Conservation (phyloP, 1,284 basidiomycete species). For the Austroboletus novae-zelandiae region DNA sequence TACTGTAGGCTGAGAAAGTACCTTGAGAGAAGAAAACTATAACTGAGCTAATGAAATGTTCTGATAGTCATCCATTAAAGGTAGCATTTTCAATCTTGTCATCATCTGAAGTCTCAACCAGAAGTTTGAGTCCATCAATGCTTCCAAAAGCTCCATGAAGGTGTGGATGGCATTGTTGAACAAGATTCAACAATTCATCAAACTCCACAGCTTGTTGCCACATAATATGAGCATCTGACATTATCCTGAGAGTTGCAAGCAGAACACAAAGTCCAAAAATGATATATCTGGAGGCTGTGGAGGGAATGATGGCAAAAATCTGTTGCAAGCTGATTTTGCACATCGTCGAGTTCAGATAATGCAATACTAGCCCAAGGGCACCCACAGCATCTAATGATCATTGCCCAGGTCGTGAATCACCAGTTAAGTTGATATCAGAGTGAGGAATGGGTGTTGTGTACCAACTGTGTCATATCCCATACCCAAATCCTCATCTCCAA, state of each 20-base stretch:
- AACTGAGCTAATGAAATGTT: conserved; percentile 34
- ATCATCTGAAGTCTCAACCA: conserved; percentile 21
- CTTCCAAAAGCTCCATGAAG: conserved; percentile 11
- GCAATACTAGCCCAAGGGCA: conserved; percentile 44
- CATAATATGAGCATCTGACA: conserved; percentile 35
- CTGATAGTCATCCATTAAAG: conserved; percentile 47
- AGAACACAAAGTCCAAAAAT: conserved; percentile 35
- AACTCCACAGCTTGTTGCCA: conserved; percentile 34
- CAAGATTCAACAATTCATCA: conserved; percentile 29
- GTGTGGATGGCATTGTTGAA: conserved; percentile 33
- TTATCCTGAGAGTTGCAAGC: conserved; percentile 27
- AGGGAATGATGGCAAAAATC: conserved; percentile 14
- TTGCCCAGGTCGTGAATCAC: not conserved
- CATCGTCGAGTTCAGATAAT: conserved; percentile 45
- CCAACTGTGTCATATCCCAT: too few species aligned
- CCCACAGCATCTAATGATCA: conserved; percentile 46
- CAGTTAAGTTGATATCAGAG: not conserved
- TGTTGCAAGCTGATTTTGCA: conserved; percentile 36
- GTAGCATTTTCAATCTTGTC: conserved; percentile 45
- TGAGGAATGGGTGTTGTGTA: conserved; percentile 34
- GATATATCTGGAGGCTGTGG: conserved; percentile 32
- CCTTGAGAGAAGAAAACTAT: conserved; percentile 26
- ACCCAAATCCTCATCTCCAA: too few species aligned
- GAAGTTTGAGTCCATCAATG: conserved; percentile 15
- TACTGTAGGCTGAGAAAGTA: not conserved